These are phyloP conservation scores for Sclerotinia subarctica DNA, from an alignment of 2,329 filamentous ascomycete species.

Conservation along the genomic window DNA sequence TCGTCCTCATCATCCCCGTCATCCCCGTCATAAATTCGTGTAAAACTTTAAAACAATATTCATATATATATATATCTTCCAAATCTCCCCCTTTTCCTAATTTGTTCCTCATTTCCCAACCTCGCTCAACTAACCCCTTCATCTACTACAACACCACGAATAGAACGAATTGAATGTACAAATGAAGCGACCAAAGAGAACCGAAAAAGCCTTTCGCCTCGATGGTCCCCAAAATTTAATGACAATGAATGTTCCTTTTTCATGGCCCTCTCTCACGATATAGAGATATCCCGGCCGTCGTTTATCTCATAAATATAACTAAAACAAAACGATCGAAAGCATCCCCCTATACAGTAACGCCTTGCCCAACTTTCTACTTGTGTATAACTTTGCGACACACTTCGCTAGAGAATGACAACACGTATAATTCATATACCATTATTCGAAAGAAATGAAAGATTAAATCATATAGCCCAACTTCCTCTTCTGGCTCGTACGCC, in stretches of 20 bases:
- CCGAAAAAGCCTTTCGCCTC: not conserved
- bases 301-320: slow-evolving; percentile 1
- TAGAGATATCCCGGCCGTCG: not conserved
- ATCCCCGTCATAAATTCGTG: not conserved
- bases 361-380: not conserved
- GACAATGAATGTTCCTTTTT: not conserved
- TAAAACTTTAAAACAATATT: not conserved
- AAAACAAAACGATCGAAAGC: not conserved
- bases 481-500: slow-evolving; percentile 64
- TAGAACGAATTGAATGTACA: slow-evolving; percentile 1
- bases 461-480: slow-evolving; percentile 69
- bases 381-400: not conserved
- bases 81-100: not conserved
- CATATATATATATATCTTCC: not conserved
- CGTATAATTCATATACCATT: not conserved
- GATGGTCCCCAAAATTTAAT: not conserved
- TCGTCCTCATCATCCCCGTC: not conserved
- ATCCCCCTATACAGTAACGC: not conserved
- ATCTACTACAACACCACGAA: not conserved
- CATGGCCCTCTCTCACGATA: not conserved
- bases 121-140: not conserved
- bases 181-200: not conserved
- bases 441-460: not conserved
- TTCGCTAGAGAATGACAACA: not conserved
- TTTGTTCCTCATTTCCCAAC: no score